Evolutionary conservation across 2,329 filamentous ascomycete genomes (phyloP), one percentile per base, ranked within the genome.

Genomic region (Thielaviopsis euricoi): DNA sequence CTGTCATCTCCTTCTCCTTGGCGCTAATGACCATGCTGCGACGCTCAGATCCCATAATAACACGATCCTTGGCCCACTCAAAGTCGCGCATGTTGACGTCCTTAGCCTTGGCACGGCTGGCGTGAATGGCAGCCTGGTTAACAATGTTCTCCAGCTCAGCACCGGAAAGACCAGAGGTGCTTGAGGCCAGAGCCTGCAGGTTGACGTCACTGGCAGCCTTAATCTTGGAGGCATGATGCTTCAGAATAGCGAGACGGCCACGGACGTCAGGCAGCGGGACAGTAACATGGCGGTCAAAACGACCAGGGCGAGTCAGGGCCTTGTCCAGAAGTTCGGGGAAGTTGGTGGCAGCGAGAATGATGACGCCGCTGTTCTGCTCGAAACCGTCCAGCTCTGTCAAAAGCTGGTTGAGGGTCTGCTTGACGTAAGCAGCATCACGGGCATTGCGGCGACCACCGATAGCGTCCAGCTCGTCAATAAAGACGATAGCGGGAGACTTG

Each of bases 31-130:
- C 80, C 72, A 91, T 89, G 64, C 85, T 95, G 69, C 84, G 87
- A 67, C 85, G 83, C 73, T 98, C 93, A 2, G 91, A 87, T 43
- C 93, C 93, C 89, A 98, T 95, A 69, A 95, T 85, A 57, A 98
- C 87, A 73, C 93, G 93, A 74, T 98, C 93, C 72, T 95, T 97
- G 59, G 93, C 93, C 90, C 91, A 98, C 64, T 96, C 90, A 62
- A 97, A 84, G 67, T 97, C 89, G 37, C 78, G 71, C 70, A 89
- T 85, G 13, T 80, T 79, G 56, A 98, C 87, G 52, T 84, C 79
- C 60, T 76, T 76, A 46, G 86, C 80, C 71, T 90, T 93, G 64
- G 87, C 79, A 69, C 93, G 89, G 66, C 89, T 95, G n/a, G 93
- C 93, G 66, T 86, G 88, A 50, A 98, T 85, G 22, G 93, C 93